Conservation (phyloP, 192 early-diverging fungal species). For the Diversispora eburnea region DNA sequence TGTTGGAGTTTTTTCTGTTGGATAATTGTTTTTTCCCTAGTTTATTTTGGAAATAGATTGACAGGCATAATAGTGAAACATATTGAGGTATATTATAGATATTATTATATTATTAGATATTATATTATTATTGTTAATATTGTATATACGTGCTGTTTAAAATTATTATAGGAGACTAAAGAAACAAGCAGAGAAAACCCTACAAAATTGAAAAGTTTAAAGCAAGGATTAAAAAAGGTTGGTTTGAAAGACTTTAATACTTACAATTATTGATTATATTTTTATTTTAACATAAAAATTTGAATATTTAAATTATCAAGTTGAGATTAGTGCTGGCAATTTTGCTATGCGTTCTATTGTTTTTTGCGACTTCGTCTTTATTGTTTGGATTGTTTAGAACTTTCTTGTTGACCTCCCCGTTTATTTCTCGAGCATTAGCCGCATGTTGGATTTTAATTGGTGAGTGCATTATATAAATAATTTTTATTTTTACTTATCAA, state of each 20-base stretch:
- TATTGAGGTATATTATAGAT: slow-evolving; percentile 9
- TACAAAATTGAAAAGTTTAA: not conserved
- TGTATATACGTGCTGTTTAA: no score
- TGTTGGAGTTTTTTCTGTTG: slow-evolving; percentile 22
- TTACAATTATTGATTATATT: not conserved
- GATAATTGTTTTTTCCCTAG: not conserved
- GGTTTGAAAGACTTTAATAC: not conserved
- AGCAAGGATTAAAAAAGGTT: slow-evolving; percentile 14
- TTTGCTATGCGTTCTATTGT: not conserved
- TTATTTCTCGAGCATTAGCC: not conserved
- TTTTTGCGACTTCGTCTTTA: slow-evolving; percentile 4
- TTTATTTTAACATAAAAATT: not conserved
- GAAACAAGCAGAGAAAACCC: not conserved
- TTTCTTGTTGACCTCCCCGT: not conserved
- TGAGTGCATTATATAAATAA: not conserved
- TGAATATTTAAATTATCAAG: not conserved
- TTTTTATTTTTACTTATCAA: not conserved
- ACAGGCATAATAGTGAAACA: slow-evolving; percentile 1
- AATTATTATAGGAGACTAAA: slow-evolving; percentile 8
- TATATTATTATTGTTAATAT: not conserved
- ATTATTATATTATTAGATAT: not conserved
- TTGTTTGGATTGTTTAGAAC: not conserved
- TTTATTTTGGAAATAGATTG: slow-evolving; percentile 19
- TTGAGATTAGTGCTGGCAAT: not conserved
- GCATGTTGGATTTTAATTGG: slow-evolving; percentile 11